Base-by-base conservation (phyloP, 2,329 filamentous ascomycete genomes). In the Sarocladium brachiariae region DNA sequence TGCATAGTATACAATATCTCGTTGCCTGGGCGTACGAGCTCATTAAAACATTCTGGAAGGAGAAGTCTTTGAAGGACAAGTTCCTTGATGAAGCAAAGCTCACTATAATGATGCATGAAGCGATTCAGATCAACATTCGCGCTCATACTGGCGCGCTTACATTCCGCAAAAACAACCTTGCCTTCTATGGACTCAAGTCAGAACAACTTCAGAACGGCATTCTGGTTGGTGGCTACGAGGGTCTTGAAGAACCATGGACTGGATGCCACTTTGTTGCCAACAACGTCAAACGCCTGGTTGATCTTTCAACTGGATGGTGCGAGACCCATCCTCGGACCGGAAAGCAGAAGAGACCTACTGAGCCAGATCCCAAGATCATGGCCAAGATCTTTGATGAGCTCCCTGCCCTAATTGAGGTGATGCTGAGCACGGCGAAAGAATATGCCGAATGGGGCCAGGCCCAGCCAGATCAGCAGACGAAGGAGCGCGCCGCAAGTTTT, bases 231-330 rank as follows among this genome's bases (percentile, higher is more conserved):
- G 78, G 80, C 39, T 91, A 89, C 60, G 76, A 83, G 18, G 80
- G 76, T 10, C 74, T 96, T 8, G 80, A 86, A 0, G 83, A 88
- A 53, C 87, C 91, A 39, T 99, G 93, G 93, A 96, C 91, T 0
- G 90, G 88, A 14, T 81, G 78, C 56, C 66, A 71, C 38, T 80
- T 75, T 55, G 71, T 83, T 51, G 77, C 81, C 48, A 83, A 83
- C 62, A 84, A 83, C 54, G 60, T 75, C 11, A 79, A 80, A 60
- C 78, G 80, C 16, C 72, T 84, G 14, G 70, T 80, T 21, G 77
- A 83, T 55, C 72, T 85, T 16, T 74, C 74, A 34, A 70, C 75
- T 23, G 72, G 75, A 52, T 81, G 77, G 78, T 68, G 78, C 3
- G 70, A 74, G 43, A 69, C 16, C 10, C 21, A 46, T 47, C 37